These are phyloP conservation scores for Syzygium malaccense DNA, from an alignment of 441 rosid species.

Conservation along the genomic window DNA sequence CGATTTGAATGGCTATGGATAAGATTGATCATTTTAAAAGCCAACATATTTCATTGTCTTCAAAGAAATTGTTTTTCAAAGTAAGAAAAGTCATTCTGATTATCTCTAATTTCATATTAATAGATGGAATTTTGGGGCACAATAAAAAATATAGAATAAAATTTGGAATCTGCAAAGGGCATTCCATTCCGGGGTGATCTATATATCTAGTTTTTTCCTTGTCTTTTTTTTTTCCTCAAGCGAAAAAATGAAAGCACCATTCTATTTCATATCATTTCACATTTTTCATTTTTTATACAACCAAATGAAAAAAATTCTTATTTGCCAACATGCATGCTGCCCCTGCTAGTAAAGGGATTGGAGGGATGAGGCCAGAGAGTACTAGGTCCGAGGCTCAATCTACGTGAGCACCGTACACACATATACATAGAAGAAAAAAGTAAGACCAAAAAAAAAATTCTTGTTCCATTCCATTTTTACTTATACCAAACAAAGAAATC, in stretches of 20 bases:
- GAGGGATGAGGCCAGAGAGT: no score
- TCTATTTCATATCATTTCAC: not conserved
- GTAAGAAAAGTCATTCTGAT: not conserved
- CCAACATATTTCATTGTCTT: not conserved
- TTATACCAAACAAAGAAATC: not conserved
- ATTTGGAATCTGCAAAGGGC: not conserved
- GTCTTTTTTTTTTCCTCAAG: not conserved
- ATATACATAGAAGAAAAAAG: no score
- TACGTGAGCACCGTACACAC: no score
- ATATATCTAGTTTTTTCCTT: not conserved
- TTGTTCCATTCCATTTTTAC: not conserved
- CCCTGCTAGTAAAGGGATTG: no score
- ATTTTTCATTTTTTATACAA: not conserved
- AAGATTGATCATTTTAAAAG: not conserved
- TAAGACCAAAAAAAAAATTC: not conserved
- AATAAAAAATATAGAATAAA: not conserved
- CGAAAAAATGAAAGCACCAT: not conserved
- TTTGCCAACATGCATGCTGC: not conserved
- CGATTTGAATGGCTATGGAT: not conserved
- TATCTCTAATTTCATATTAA: not conserved
- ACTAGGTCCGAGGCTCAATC: no score
- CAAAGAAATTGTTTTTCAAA: not conserved
- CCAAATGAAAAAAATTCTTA: not conserved
- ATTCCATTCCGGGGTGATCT: not conserved
- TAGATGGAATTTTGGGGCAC: not conserved